Evolutionary conservation across 139 green algal genomes (phyloP).

Genomic region (Micractinium sp.): DNA sequence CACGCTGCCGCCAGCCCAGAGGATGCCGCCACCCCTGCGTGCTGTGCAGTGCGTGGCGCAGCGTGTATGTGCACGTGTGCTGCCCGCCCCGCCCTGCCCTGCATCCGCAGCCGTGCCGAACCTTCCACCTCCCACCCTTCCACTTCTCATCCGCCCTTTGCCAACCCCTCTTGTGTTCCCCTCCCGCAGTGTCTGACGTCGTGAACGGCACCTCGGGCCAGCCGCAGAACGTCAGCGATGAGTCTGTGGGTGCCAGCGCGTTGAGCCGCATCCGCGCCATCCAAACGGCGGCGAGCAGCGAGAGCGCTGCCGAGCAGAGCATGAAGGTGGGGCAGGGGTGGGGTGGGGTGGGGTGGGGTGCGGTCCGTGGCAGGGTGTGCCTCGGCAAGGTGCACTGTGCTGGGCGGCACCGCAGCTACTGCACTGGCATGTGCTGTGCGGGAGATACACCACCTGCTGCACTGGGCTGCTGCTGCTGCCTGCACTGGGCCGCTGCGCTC

Average conservation of each 20-base stretch:
- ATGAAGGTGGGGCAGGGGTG: background rate
- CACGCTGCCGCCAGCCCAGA: too few relatives aligned
- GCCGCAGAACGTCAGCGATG: constrained; percentile 2
- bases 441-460: too few relatives aligned
- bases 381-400: background rate
- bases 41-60: too few relatives aligned
- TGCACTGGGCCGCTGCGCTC: too few relatives aligned
- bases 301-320: background rate
- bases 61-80: too few relatives aligned
- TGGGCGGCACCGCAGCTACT: too few relatives aligned
- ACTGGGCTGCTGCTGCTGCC: background rate
- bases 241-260: constrained; percentile 21
- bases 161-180: background rate
- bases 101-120: background rate
- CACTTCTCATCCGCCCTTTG: background rate
- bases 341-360: background rate
- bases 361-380: background rate
- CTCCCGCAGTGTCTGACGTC: constrained; percentile 10
- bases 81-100: too few relatives aligned
- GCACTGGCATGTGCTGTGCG: too few relatives aligned
- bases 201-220: background rate
- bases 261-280: constrained; percentile 42
- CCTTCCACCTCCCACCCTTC: background rate
- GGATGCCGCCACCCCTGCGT: too few relatives aligned
- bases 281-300: constrained; percentile 19